phyloP scores from a whole-genome alignment of 2,329 filamentous ascomycete genomes.

The Sclerotinia borealis region DNA sequence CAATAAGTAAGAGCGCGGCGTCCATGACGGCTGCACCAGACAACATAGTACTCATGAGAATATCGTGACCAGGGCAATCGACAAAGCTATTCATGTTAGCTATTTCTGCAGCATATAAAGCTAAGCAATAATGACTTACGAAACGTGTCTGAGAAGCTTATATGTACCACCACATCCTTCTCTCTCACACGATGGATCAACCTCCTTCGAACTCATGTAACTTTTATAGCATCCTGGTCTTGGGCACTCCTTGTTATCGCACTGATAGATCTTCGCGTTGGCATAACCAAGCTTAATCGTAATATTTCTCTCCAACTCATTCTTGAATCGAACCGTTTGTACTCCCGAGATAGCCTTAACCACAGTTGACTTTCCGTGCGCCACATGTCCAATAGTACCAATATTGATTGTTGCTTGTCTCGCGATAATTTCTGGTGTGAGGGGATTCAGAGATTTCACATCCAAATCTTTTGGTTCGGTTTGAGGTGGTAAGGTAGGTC shows the following conservation, averaged over 20 bases:
- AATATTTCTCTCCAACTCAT: conserved; percentile 97
- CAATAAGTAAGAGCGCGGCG: conserved; percentile 89
- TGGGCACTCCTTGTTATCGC: conserved; percentile 85
- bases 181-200: conserved; percentile 91
- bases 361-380: conserved; percentile 97
- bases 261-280: conserved; percentile 99
- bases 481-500: conserved; percentile 74
- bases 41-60: conserved; percentile 99
- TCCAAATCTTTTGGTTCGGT: conserved; percentile 88
- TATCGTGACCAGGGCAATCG: conserved; percentile 98
- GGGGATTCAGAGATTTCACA: conserved; percentile 69
- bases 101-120: conserved; percentile 3
- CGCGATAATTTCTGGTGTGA: conserved; percentile 95
- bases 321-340: conserved; percentile 99
- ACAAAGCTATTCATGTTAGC: conserved; percentile 63
- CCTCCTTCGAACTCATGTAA: conserved; percentile 98
- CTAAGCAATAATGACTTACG: conserved; percentile 50
- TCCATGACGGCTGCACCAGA: conserved; percentile 99
- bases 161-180: conserved; percentile 87
- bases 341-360: conserved; percentile 99
- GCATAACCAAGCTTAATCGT: conserved; percentile 99
- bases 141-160: conserved; percentile 83
- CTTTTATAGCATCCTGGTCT: conserved; percentile 92
- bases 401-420: conserved; percentile 99
- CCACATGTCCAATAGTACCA: conserved; percentile 96